These are phyloP conservation scores for Cyclocybe aegerita DNA, from an alignment of 768 basidiomycete species.

Conservation along the genomic window DNA sequence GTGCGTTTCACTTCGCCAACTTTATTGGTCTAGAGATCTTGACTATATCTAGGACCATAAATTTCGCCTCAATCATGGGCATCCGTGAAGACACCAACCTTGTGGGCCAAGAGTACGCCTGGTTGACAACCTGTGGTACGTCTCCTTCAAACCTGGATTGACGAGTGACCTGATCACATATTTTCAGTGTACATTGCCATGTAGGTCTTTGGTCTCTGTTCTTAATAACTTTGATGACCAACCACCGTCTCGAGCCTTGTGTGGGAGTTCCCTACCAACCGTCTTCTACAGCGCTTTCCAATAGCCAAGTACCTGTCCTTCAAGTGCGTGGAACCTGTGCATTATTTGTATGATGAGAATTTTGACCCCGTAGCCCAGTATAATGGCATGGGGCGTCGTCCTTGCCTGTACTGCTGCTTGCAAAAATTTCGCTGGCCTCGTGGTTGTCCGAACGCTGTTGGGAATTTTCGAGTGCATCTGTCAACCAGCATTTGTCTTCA, in stretches of 20 bases:
- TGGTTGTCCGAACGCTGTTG: slow-evolving; percentile 46
- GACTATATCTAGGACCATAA: slow-evolving; percentile 32
- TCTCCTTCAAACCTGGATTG: neutral
- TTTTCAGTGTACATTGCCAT: slow-evolving; percentile 40
- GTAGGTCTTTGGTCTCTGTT: slow-evolving; percentile 15
- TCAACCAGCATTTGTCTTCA: slow-evolving; percentile 46
- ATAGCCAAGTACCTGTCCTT: slow-evolving; percentile 49
- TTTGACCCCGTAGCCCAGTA: slow-evolving; percentile 18
- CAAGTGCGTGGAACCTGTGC: slow-evolving; percentile 26
- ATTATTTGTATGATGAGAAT: neutral
- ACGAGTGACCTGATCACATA: neutral
- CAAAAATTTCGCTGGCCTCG: slow-evolving; percentile 41
- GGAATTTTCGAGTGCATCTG: slow-evolving; percentile 49
- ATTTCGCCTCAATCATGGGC: slow-evolving; percentile 49
- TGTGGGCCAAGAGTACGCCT: slow-evolving; percentile 48
- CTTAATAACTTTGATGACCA: neutral
- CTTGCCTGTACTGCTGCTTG: slow-evolving; percentile 50
- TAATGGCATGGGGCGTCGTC: slow-evolving; percentile 43
- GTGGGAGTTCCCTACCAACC: slow-evolving; percentile 50
- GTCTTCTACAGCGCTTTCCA: slow-evolving; percentile 46
- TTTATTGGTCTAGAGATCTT: neutral
- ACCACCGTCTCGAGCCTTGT: slow-evolving; percentile 23
- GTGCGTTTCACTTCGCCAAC: slow-evolving; percentile 16
- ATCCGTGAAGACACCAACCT: slow-evolving; percentile 43
- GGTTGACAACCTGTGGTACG: slow-evolving; percentile 47